Base-by-base conservation (phyloP, 306 rosid species). In the Spatholobus suberectus region DNA sequence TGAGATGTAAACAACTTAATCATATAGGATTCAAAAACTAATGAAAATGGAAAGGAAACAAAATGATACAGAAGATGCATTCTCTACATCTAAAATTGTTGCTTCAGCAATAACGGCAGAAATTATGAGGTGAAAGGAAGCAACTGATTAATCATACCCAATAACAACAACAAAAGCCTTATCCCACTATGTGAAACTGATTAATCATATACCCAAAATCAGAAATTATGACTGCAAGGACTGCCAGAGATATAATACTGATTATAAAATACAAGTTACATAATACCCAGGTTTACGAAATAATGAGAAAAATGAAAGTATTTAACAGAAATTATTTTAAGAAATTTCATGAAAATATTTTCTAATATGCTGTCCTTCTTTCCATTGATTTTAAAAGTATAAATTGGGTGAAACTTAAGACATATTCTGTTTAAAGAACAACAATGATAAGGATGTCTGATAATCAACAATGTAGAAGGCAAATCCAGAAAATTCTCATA, bases 261-360 rank as follows among this genome's bases (percentile, higher is more conserved):
- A 77, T 4, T 34, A 43, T 46, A 58, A 70, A 70, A 46, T n/a
- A 32, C 1, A 38, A 24, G 62, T 29, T 46, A 6, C 69, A 61
- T 62, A 20, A 78, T 70, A 46, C 9, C 20, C 20, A 83, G 70
- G 21, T 46, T 40, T 71, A 55, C 37, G 26, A 76, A 26, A 76
- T 59, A 41, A 52, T 55, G 43, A 37, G 75, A 68, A 52, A 54
- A 38, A 43, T 41, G 20, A 1, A 71, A 52, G 63, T 67, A 66
- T 47, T 72, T 43, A 54, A 47, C 32, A 27, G 65, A 82, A 57
- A 59, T 34, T n/a, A 61, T 69, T 38, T n/a, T 38, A 44, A 69
- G 68, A 68, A 65, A 69, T 82, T 72, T 47, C 70, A 37, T 57
- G 58, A 13, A 79, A 26, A 40, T 73, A 15, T 77, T 72, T 85